Base-by-base conservation (phyloP, 495 filamentous ascomycete genomes). In the Jackrogersella minutella region DNA sequence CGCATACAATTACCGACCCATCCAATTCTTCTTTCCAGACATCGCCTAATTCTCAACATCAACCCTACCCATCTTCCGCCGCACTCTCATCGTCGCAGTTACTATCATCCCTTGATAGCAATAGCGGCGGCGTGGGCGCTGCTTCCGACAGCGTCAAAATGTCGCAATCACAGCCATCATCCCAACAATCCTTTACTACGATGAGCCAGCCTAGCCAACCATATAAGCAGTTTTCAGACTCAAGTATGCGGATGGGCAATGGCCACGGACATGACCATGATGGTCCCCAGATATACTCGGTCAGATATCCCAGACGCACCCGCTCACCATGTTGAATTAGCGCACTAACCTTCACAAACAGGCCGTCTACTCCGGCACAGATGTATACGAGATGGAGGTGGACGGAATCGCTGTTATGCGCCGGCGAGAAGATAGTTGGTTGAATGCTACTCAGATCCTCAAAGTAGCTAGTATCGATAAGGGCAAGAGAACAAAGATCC, bases 361-460 rank as follows among this genome's bases (percentile, higher is more conserved):
- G 93, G 95, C 95, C 37, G 88, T 93, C 28, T 99, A 99, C 76
- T 98, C 96, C 1, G 92, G 93, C 66, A 88, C 97, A 14, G 86
- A 91, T 33, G 95, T 99, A 11, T 99, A 97, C 77, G 95, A 99
- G 73, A 97, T 97, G 93, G 92, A 97, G 74, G 90, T 97, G 57
- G 93, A 97, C 74, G 84, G 85, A 19, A 81, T 98, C 59, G 90
- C 91, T 11, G 92, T 97, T 17, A 99, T 99, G 95, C 91, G 94
- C 65, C 88, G 95, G 52, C 91, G 94, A 37, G 86, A 86, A 57
- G 93, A 97, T 73, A 91, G 91, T 57, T 97, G 93, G 92, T 79
- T 97, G 66, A 97, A 97, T 75, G 93, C 93, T 16, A 97, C 93
- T 6, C 93, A 97, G 74, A 97, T 97, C 52, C 79, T 97, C 46